Conservation (phyloP, 306 rosid species). For the Canavalia ensiformis region DNA sequence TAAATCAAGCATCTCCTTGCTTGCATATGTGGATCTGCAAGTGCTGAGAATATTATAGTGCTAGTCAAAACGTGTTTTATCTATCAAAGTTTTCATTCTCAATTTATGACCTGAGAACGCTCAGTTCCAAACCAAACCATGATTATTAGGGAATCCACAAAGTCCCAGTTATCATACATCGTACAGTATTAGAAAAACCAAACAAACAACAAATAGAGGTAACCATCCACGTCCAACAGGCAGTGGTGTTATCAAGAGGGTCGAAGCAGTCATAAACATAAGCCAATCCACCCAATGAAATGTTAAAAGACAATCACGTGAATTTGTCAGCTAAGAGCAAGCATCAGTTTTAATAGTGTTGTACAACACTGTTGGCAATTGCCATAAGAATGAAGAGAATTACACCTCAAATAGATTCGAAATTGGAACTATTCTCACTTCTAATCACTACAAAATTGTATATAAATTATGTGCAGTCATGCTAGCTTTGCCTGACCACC, state of each 20-base stretch:
- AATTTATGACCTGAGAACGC: background rate
- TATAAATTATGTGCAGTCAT: conserved; percentile 19
- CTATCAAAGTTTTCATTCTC: background rate
- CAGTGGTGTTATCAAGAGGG: background rate
- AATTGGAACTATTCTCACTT: conserved; percentile 37
- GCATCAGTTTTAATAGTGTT: conserved; percentile 26
- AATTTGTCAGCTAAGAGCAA: conserved; percentile 37
- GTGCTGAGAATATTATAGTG: background rate
- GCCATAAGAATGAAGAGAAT: conserved; percentile 51
- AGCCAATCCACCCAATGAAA: conserved; percentile 3
- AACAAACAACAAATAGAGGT: background rate
- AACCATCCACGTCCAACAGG: background rate
- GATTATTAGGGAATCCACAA: background rate
- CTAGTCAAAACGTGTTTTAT: background rate
- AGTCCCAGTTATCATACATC: background rate
- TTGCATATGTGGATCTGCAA: conserved; percentile 13
- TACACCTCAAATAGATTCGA: conserved; percentile 41
- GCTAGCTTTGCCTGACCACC: conserved; percentile 24
- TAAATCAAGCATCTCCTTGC: background rate
- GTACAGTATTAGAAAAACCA: background rate
- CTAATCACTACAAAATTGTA: conserved; percentile 48
- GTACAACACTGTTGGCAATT: conserved; percentile 49
- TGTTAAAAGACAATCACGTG: background rate
- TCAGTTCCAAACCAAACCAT: background rate
- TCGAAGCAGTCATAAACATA: background rate